These are phyloP conservation scores for Trichophyton equinum DNA, from an alignment of 2,329 filamentous ascomycete species.

Conservation along the genomic window DNA sequence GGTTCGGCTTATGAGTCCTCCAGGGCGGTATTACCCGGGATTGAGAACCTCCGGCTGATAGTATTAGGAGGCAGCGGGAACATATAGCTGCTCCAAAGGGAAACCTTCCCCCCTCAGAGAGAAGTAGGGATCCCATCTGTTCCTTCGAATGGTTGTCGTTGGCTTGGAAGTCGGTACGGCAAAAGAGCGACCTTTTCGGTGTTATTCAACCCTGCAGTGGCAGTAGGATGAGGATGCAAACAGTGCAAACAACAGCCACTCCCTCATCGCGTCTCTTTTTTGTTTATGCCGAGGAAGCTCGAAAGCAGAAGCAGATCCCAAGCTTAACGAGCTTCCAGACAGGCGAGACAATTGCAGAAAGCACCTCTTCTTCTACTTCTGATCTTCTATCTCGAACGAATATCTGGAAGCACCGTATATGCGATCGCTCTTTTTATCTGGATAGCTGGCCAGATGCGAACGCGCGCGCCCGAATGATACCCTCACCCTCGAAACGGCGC, in stretches of 20 bases:
- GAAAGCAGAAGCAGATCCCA: too few species aligned
- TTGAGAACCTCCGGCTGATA: not conserved
- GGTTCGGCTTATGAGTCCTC: not conserved
- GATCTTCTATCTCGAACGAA: not conserved
- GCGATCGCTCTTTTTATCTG: not conserved
- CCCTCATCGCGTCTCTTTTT: not conserved
- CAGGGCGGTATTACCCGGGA: not conserved
- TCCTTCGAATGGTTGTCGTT: not conserved
- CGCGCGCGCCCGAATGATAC: slow-evolving; percentile 32
- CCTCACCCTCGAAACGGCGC: slow-evolving; percentile 48
- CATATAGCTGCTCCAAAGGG: not conserved
- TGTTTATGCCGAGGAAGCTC: not conserved
- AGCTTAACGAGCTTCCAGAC: not conserved
- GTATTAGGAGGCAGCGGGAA: not conserved
- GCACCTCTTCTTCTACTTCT: not conserved
- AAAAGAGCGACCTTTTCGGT: not conserved
- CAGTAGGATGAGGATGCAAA: slow-evolving; percentile 2
- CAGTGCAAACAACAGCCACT: not conserved
- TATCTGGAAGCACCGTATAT: not conserved
- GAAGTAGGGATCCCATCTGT: not conserved
- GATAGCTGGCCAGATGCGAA: slow-evolving; percentile 2
- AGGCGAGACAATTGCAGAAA: not conserved
- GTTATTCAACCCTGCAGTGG: not conserved
- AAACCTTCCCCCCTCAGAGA: not conserved
- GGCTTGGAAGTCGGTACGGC: not conserved